Conservation (phyloP, 805 yeast species). For the Pichia eremophila region DNA sequence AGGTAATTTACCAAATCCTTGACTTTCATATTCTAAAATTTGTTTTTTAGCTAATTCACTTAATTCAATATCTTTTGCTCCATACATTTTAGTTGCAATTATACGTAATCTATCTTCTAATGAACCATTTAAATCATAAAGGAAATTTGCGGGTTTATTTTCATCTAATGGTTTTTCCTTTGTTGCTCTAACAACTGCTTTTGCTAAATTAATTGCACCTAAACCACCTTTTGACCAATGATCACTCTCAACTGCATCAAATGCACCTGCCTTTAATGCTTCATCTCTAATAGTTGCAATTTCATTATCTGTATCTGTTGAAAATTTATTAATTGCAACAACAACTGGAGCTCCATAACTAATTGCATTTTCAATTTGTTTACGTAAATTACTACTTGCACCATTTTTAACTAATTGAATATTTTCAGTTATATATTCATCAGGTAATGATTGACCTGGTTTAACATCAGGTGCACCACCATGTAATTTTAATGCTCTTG, state of each 20-base stretch:
- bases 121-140: constrained; percentile 48
- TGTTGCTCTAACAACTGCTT: constrained; percentile 58
- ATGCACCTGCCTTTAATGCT: constrained; percentile 70
- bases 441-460: constrained; percentile 73
- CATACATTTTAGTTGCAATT: constrained; percentile 71
- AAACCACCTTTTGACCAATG: constrained; percentile 85
- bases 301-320: constrained; percentile 62
- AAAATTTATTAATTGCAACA: constrained; percentile 74
- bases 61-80: constrained; percentile 64
- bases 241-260: constrained; percentile 69
- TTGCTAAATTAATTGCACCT: constrained; percentile 69
- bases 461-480: constrained; percentile 88
- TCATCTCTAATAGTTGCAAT: constrained; percentile 58
- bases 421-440: constrained; percentile 64
- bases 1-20: constrained; percentile 72
- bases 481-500: constrained; percentile 75
- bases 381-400: constrained; percentile 57
- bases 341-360: constrained; percentile 70
- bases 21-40: constrained; percentile 56
- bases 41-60: constrained; percentile 61
- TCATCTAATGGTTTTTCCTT: constrained; percentile 26
- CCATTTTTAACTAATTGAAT: constrained; percentile 60
- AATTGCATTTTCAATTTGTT: constrained; percentile 66
- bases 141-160: constrained; percentile 31
- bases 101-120: constrained; percentile 60